Evolutionary conservation across 164 flowering plant genomes (phyloP), one percentile per base, ranked within the genome.

Genomic region (Tetrastigma voinierianum): DNA sequence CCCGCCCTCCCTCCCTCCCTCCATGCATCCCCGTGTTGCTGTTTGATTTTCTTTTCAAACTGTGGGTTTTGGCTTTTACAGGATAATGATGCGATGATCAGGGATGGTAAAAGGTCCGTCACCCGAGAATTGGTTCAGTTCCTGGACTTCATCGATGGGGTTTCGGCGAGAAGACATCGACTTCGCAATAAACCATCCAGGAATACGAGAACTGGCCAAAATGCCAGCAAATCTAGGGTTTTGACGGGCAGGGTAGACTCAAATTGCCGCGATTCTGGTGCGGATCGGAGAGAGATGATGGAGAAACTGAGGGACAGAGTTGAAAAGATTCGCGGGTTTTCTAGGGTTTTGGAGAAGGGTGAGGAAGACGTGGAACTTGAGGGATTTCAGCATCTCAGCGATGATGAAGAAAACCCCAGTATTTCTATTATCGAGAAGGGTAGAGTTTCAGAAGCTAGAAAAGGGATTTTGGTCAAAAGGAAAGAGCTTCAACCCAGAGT

Each of bases 51-150:
- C 25, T 54, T 10, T 55, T 60, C 51, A 25, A 16, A 25, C 10
- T 20, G 32, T 13, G 7, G 20, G 20, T 20, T 54, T 54, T 57
- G 59, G 66, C 46, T 67, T 61, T 68, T 76, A 24, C 64, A 86
- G 89, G 80, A 77, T 19, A 57, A 76, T 49, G 89, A 86, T 81
- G 76, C 84, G 12, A 81, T 86, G 90, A 76, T 88, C 53, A 76
- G 82, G 51, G 85, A 85, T 60, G 86, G 83, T 46, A 86, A 81
- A 51, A 83, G 78, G 72, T 72, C 82, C 2, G 69, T 86, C 57
- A 80, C 82, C 57, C 69, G 75, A 65, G 93, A 85, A 70, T 67
- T 88, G 74, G 75, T 76, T 67, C 71, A 69, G 61, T 82, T 93
- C 48, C 67, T 93, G 74, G 89, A 91, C 46, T 76, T 73, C 20